A percentile compares a stretch with the other conserved stretches of the same genome.
These are phyloP conservation scores for Pseudocercospora crystallina DNA, from an alignment of 2,329 filamentous ascomycete genomes.

Conservation along the genomic window DNA sequence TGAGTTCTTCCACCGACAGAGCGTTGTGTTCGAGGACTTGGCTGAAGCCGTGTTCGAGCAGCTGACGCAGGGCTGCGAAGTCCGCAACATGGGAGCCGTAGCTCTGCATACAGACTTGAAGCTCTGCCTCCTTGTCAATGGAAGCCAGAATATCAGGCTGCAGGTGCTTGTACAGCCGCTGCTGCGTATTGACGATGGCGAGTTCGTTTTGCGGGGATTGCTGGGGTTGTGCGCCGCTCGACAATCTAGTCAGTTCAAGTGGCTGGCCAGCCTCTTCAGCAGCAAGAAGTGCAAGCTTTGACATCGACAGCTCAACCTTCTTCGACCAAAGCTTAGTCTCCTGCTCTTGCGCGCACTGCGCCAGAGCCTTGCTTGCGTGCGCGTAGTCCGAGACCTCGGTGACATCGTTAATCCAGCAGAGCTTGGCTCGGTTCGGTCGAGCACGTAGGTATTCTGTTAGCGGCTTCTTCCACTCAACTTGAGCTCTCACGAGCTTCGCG, in stretches of 20 bases:
- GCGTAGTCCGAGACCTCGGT: conserved; percentile 72
- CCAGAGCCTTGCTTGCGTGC: conserved; percentile 69
- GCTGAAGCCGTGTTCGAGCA: conserved; percentile 70
- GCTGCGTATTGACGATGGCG: conserved; percentile 74
- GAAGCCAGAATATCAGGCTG: conserved; percentile 66
- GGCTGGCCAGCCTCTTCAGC: conserved; percentile 44
- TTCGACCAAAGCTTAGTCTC: conserved; percentile 88
- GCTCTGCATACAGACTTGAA: conserved; percentile 71
- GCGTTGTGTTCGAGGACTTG: conserved; percentile 70
- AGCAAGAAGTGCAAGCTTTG: conserved; percentile 73
- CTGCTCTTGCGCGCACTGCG: conserved; percentile 65
- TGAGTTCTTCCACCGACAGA: conserved; percentile 58
- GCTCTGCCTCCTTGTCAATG: conserved; percentile 75
- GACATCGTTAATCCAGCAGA: conserved; percentile 95
- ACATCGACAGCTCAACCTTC: conserved; percentile 86
- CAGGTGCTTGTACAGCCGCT: conserved; percentile 71
- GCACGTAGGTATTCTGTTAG: conserved; percentile 77
- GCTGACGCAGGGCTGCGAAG: conserved; percentile 64
- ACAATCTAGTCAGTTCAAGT: not conserved
- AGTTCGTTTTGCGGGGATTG: conserved; percentile 52
- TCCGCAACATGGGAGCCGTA: conserved; percentile 55
- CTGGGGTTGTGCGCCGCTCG: conserved; percentile 3
- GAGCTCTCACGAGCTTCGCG: conserved; percentile 66
- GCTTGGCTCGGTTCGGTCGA: conserved; percentile 68
- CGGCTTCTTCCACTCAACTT: conserved; percentile 64